Evolutionary conservation across 1,284 basidiomycete genomes (phyloP), one percentile per base, ranked within the genome.

Genomic region (Ceratobasidium sp.): DNA sequence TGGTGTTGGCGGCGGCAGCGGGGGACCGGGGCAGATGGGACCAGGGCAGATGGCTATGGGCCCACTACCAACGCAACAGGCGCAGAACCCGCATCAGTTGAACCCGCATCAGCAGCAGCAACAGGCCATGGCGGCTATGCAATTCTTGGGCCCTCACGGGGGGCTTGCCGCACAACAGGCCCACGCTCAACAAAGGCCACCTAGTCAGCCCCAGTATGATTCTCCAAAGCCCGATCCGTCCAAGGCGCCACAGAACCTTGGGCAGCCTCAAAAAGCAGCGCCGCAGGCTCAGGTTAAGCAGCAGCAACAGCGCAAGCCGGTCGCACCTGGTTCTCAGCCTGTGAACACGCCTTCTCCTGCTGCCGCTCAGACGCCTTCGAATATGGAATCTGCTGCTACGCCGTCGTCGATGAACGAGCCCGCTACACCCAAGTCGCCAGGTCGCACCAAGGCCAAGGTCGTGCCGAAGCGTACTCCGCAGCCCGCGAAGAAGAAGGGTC

Each of bases 401-500:
- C 67, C 67, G 15, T 69, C 66, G 33, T 67, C 65, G 31, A 41
- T 27, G 14, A 69, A 69, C 44, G 67, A 71, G 22, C 67, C 67
- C 45, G 67, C 67, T 24, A 71, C 67, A 27, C 67, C 67, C 67
- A 71, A 71, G 67, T 71, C 67, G 44, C 67, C 67, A n/a, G 31
- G 29, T 45, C 27, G 53, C 6, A 45, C 22, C 54, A 71, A 71
- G 51, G 36, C 53, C 56, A 56, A 51, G 17, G 29, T 54, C 24
- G 29, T 11, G 4, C 29, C 31, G 27, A 71, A 71, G 56, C 67
- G 67, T 54, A 71, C 67, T 14, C 67, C 67, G 2, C 54, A 48
- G 31, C 9, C 54, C 17, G 36, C 57, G 45, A 71, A 60, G 53
- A 71, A 71, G 67, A 71, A 60, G 67, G 24, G 24, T 15, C 22